Conservation (phyloP, 169 alveolate genomes). For the Plasmodium gonderi region DNA sequence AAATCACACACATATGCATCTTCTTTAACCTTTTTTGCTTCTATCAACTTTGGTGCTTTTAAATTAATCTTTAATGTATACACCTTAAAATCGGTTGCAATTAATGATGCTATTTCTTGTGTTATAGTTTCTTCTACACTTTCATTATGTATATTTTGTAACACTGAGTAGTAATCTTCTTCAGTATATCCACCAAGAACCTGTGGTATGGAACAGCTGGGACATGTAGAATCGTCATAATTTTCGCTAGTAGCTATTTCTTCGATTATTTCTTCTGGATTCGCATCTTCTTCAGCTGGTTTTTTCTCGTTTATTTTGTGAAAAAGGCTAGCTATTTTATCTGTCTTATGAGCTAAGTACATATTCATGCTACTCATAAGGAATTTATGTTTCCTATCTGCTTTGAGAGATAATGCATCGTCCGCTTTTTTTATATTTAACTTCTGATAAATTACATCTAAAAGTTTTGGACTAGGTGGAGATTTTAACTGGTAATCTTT, state of each 20-base stretch:
- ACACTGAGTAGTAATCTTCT: slow-evolving; percentile 1
- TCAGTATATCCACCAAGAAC: not conserved
- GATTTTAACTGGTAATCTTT: slow-evolving; percentile 6
- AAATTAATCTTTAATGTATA: slow-evolving; percentile 20
- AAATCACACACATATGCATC: slow-evolving; percentile 28
- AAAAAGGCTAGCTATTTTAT: not conserved
- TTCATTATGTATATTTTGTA: not conserved
- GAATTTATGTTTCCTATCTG: not conserved
- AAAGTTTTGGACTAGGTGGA: not conserved
- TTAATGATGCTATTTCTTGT: slow-evolving; percentile 11
- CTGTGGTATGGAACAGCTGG: not conserved
- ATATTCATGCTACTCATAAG: not conserved
- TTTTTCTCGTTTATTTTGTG: not conserved
- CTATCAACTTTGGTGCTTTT: slow-evolving; percentile 31
- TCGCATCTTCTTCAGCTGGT: slow-evolving; percentile 3
- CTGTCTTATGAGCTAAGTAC: not conserved
- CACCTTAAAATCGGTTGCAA: not conserved
- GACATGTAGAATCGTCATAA: not conserved
- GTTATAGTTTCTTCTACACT: slow-evolving; percentile 1
- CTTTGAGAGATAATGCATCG: not conserved
- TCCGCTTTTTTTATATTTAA: not conserved
- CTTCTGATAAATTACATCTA: slow-evolving; percentile 20
- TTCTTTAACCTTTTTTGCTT: not conserved
- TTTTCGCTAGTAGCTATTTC: not conserved
- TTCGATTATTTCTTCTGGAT: slow-evolving; percentile 15